Conservation (phyloP, 257 asterid genomes). For the Solanum dulcamara region DNA sequence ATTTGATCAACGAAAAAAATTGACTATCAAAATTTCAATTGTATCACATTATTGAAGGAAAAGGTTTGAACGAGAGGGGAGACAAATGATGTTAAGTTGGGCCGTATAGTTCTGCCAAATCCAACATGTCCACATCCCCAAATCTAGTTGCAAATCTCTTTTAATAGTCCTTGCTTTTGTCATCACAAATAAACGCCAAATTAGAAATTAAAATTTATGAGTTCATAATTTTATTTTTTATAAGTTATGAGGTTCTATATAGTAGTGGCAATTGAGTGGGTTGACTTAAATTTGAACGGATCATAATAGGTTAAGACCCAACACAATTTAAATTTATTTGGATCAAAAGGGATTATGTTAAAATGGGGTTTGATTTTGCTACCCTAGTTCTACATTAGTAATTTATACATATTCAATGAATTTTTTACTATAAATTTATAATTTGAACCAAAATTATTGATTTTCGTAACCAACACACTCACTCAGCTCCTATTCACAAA, state of each 20-base stretch:
- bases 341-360: no score
- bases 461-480: no score
- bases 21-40: neutral
- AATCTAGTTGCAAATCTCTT: constrained; percentile 3
- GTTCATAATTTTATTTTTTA: no score
- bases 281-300: no score
- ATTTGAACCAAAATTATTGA: neutral
- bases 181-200: neutral
- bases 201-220: neutral
- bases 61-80: neutral
- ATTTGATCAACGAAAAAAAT: no score
- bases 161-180: neutral
- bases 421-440: neutral
- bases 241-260: no score
- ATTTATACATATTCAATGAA: neutral
- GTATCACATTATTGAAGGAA: neutral
- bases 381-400: no score
- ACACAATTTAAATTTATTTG: no score
- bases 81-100: neutral
- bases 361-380: no score
- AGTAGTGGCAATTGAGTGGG: no score
- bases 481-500: no score
- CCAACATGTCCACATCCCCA: constrained; percentile 9
- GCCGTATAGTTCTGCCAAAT: neutral
- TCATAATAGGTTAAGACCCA: no score